Base-by-base conservation (phyloP, 23 red algal species). In the Gracilaria vermiculophylla region DNA sequence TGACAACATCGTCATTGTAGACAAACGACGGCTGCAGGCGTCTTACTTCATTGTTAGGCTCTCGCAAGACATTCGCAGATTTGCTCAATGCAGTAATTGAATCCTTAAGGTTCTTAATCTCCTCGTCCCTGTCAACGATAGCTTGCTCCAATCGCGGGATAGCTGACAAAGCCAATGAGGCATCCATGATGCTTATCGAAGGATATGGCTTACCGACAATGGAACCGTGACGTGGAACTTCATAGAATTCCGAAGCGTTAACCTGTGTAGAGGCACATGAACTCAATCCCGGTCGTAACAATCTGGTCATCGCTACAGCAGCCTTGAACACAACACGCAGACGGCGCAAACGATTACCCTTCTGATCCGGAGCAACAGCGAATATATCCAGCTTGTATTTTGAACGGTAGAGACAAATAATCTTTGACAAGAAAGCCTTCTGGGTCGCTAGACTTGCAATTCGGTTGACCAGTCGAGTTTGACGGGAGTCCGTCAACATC, bases 301-400 rank as follows among this genome's bases (percentile, higher is more conserved):
- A 31, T 76, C 54, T 88, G 15, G 48, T 61, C 32, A 52, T 52
- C 21, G 62, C 60, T 17, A 91, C 8, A 28, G 78, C 55, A 33
- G 58, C 76, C 13, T 28, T 43, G 23, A 80, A 55, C 25, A 52
- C 28, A 1, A 74, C 44, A 16, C 87, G 74, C 2, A 91, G 64
- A 20, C 74, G 76, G 0, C 76, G 87, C 1, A 29, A 0, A 1
- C 36, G 57, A 70, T 69, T 49, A 1, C 14, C 20, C 25, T 37
- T 37, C 44, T 76, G 35, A 33, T 62, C 54, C 19, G 66, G 14
- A 47, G 84, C 25, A 9, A 75, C 36, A 11, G 56, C 60, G 23
- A 91, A 48, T 35, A 91, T 69, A 31, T 91, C 76, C 10, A 91
- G 52, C n/a, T 73, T 52, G 49, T 91, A 91, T 44, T 81, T 80